Evolutionary conservation across 2,329 filamentous ascomycete species (phyloP).

Genomic region (Cryphonectria carpinicola): DNA sequence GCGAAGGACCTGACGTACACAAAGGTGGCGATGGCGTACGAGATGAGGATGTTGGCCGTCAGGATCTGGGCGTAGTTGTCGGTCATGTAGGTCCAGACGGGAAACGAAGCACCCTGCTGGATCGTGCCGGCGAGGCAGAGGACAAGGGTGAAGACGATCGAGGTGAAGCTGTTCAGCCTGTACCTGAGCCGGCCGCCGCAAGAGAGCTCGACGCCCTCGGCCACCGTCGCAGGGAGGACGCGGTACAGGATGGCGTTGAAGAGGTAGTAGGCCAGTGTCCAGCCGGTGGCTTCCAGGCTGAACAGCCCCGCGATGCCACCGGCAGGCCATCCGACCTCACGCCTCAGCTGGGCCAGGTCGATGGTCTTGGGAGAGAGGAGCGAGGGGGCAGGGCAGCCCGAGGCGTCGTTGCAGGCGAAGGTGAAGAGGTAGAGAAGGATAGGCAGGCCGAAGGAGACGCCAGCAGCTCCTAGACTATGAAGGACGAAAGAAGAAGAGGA

Average conservation of each 20-base stretch:
- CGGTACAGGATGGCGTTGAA: slow-evolving; percentile 76
- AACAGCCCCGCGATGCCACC: slow-evolving; percentile 72
- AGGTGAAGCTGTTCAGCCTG: slow-evolving; percentile 78
- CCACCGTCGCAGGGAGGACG: slow-evolving; percentile 73
- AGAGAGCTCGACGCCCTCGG: slow-evolving; percentile 70
- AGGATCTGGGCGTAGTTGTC: slow-evolving; percentile 88
- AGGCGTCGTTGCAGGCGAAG: slow-evolving; percentile 90
- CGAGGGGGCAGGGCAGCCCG: slow-evolving; percentile 86
- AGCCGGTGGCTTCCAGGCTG: slow-evolving; percentile 70
- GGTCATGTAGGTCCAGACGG: slow-evolving; percentile 90
- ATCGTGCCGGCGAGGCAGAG: slow-evolving; percentile 74
- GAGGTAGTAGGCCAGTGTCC: slow-evolving; percentile 76
- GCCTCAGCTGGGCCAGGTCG: slow-evolving; percentile 72
- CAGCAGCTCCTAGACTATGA: slow-evolving; percentile 71
- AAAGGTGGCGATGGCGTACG: slow-evolving; percentile 72
- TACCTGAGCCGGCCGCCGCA: slow-evolving; percentile 79
- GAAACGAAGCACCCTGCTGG: slow-evolving; percentile 77
- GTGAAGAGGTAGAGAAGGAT: slow-evolving; percentile 76
- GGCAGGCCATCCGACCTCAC: slow-evolving; percentile 79
- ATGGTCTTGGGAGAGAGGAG: slow-evolving; percentile 74
- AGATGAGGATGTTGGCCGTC: slow-evolving; percentile 79
- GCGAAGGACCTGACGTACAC: slow-evolving; percentile 83
- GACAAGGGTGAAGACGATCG: slow-evolving; percentile 74
- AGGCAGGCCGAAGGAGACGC: slow-evolving; percentile 80
- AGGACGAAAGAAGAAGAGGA: no score